These are phyloP conservation scores for Neurospora crassa DNA, from an alignment of 2,329 filamentous ascomycete species.

Conservation along the genomic window DNA sequence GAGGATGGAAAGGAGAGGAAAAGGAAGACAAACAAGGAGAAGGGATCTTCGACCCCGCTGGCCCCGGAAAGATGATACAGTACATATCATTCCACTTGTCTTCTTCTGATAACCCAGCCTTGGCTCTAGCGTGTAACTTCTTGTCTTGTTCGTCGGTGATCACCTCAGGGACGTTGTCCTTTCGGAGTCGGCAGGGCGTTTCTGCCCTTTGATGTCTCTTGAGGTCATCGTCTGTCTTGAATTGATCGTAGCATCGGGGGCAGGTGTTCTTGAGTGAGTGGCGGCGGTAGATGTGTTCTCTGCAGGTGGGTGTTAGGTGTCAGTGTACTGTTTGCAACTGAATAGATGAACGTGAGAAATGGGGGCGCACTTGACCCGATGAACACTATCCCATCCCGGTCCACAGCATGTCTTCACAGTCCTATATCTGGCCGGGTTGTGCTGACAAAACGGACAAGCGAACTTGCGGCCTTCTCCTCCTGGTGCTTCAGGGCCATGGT, in stretches of 20 bases:
- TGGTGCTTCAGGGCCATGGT: not conserved
- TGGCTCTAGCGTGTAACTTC: conserved; percentile 13
- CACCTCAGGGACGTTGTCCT: conserved; percentile 33
- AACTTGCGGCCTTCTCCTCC: conserved; percentile 5
- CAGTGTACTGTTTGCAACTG: not conserved
- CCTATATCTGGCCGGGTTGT: conserved; percentile 16
- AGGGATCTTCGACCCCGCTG: conserved; percentile 11
- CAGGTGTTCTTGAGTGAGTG: conserved; percentile 19
- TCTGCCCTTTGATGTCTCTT: conserved; percentile 17
- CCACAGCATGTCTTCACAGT: conserved; percentile 18
- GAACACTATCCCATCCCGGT: conserved; percentile 16
- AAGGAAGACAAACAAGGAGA: conserved; percentile 12
- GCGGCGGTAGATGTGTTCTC: conserved; percentile 21
- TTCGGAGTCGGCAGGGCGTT: conserved; percentile 30
- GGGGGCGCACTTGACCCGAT: conserved; percentile 18
- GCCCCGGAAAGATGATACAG: conserved; percentile 15
- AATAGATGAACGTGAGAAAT: not conserved
- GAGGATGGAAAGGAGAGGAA: not conserved
- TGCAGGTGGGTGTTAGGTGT: conserved; percentile 3
- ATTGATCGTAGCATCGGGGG: conserved; percentile 18
- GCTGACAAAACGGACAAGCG: conserved; percentile 19
- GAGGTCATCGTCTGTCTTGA: conserved; percentile 16
- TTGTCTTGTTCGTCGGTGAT: conserved; percentile 36
- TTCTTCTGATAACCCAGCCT: conserved; percentile 10
- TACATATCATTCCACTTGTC: conserved; percentile 20